Evolutionary conservation across 495 filamentous ascomycete species (phyloP).

Genomic region (Annulohypoxylon bovei): DNA sequence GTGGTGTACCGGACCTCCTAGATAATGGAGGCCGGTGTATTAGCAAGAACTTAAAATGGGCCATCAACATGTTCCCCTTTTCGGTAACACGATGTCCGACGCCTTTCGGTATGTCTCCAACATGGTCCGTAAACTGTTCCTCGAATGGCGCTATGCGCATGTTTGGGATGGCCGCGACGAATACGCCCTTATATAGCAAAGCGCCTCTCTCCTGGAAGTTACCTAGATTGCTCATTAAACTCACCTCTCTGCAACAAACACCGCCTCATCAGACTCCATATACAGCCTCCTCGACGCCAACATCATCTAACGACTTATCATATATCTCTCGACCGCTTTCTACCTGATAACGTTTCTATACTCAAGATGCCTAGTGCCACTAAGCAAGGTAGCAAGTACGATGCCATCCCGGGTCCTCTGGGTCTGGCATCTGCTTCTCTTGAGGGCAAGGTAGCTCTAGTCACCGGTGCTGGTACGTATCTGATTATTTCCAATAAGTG

Average conservation of each 20-base stretch:
- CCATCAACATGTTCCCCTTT: slow-evolving; percentile 30
- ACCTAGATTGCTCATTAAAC: not conserved
- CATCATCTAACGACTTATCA: not conserved
- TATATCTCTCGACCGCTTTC: not conserved
- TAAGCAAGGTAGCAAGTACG: slow-evolving; percentile 49
- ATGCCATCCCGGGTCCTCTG: slow-evolving; percentile 59
- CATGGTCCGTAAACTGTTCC: slow-evolving; percentile 50
- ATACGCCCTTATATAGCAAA: slow-evolving; percentile 42
- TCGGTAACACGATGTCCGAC: slow-evolving; percentile 48
- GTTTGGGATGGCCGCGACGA: not conserved
- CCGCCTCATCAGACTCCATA: not conserved
- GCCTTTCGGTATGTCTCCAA: slow-evolving; percentile 59
- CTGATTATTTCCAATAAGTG: slow-evolving; percentile 50
- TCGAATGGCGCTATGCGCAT: not conserved
- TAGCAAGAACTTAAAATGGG: slow-evolving; percentile 19
- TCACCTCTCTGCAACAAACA: slow-evolving; percentile 4
- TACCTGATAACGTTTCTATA: slow-evolving; percentile 1
- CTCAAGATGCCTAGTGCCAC: slow-evolving; percentile 54
- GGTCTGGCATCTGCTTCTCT: slow-evolving; percentile 60
- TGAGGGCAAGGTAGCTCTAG: slow-evolving; percentile 58
- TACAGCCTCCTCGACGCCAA: not conserved
- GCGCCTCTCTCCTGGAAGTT: not conserved
- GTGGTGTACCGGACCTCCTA: slow-evolving; percentile 41
- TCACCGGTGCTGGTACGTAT: slow-evolving; percentile 48
- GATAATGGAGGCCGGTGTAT: slow-evolving; percentile 19